Evolutionary conservation across 2,329 filamentous ascomycete species (phyloP).

Genomic region (Botryotinia globosa): DNA sequence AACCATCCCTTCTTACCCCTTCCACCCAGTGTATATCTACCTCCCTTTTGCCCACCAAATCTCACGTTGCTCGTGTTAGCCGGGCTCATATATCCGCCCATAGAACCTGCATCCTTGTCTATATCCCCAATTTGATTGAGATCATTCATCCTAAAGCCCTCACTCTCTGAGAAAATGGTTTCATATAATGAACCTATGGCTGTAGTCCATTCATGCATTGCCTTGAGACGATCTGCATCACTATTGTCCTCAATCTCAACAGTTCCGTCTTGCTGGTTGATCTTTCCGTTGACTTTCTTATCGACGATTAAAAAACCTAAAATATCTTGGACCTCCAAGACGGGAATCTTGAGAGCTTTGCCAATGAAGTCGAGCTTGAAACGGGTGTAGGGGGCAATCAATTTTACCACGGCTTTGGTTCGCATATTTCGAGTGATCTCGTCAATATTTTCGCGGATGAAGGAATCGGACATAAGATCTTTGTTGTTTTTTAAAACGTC

Average conservation of each 20-base stretch:
- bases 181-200: slow-evolving; percentile 68
- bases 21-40: background rate
- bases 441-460: slow-evolving; percentile 98
- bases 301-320: slow-evolving; percentile 92
- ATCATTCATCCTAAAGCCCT: slow-evolving; percentile 55
- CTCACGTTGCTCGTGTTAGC: background rate
- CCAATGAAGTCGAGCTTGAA: slow-evolving; percentile 89
- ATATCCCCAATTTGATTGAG: slow-evolving; percentile 24
- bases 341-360: slow-evolving; percentile 79
- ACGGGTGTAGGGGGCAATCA: slow-evolving; percentile 91
- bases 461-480: slow-evolving; percentile 85
- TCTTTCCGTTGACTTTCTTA: slow-evolving; percentile 79
- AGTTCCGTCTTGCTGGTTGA: slow-evolving; percentile 83
- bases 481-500: slow-evolving; percentile 81
- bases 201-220: slow-evolving; percentile 69
- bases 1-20: background rate
- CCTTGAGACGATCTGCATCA: slow-evolving; percentile 70
- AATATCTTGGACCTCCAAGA: slow-evolving; percentile 89
- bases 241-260: slow-evolving; percentile 74
- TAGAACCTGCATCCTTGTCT: background rate
- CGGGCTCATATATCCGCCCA: background rate
- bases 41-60: background rate
- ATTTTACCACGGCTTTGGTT: slow-evolving; percentile 88
- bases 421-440: slow-evolving; percentile 98
- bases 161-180: slow-evolving; percentile 72